phyloP scores from a whole-genome alignment of 495 filamentous ascomycete species.

The Opeltia flavorubescens region DNA sequence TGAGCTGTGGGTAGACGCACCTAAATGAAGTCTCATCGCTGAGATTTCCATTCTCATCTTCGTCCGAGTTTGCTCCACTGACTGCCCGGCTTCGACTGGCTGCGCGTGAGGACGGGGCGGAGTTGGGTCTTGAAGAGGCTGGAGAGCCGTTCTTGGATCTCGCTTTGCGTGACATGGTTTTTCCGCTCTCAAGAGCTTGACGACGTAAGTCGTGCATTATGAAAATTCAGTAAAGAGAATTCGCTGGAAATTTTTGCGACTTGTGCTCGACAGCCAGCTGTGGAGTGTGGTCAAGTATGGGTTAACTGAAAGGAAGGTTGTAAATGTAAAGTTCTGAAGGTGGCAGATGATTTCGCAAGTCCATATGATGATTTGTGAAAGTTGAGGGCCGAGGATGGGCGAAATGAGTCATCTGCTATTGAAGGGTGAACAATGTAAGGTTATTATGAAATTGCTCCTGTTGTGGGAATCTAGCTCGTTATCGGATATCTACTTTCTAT shows the following conservation, averaged over 20 bases:
- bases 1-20: conserved; percentile 25
- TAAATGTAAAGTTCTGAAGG: conserved; percentile 15
- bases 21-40: conserved; percentile 59
- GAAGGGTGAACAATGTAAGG: too few relatives aligned
- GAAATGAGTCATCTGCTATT: not conserved
- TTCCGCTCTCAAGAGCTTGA: conserved; percentile 72
- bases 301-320: conserved; percentile 9
- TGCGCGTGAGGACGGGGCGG: conserved; percentile 35
- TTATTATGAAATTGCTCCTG: too few relatives aligned
- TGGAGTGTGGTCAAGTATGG: not conserved
- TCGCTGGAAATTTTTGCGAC: too few relatives aligned
- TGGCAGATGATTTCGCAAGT: conserved; percentile 14
- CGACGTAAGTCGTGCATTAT: conserved; percentile 69
- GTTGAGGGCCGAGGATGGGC: not conserved
- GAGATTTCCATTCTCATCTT: conserved; percentile 42
- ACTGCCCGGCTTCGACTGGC: conserved; percentile 12
- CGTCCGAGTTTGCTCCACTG: conserved; percentile 57
- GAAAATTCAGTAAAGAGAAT: not conserved
- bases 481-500: too few relatives aligned
- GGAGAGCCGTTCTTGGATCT: conserved; percentile 55
- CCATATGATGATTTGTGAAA: too few relatives aligned
- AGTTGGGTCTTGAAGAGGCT: conserved; percentile 46
- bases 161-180: conserved; percentile 87
- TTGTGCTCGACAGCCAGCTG: not conserved
- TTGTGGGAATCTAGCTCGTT: too few relatives aligned